phyloP scores from a whole-genome alignment of 1,139 yeast genomes.

The Hyphopichia buzzinii region DNA sequence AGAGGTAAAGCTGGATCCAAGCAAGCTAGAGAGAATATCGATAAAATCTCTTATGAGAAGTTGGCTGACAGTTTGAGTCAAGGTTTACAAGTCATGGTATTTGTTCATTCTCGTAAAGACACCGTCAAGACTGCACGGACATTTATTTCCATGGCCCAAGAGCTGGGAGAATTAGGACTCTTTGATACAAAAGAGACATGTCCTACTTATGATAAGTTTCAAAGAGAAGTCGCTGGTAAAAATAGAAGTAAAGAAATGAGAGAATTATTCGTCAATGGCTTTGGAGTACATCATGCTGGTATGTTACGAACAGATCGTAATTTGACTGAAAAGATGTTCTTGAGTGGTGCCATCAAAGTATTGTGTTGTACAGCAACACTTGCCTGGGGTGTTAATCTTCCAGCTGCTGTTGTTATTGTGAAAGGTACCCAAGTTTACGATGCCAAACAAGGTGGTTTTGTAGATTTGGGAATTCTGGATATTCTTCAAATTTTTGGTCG shows the following conservation, averaged over 20 bases:
- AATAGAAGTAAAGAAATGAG: slow-evolving; percentile 76
- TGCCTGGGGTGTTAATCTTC: slow-evolving; percentile 99
- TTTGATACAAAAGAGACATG: slow-evolving; percentile 61
- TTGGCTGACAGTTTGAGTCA: slow-evolving; percentile 60
- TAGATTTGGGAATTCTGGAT: slow-evolving; percentile 92
- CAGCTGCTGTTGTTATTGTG: slow-evolving; percentile 95
- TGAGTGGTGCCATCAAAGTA: slow-evolving; percentile 82
- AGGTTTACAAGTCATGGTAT: slow-evolving; percentile 93
- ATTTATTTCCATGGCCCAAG: slow-evolving; percentile 67
- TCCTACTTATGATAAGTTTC: slow-evolving; percentile 44
- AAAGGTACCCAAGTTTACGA: slow-evolving; percentile 97
- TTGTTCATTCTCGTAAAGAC: slow-evolving; percentile 93
- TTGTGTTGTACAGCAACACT: slow-evolving; percentile 95
- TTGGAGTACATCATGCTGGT: slow-evolving; percentile 98
- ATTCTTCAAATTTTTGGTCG: slow-evolving; percentile 98
- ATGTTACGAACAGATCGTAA: slow-evolving; percentile 91
- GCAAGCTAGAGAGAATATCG: slow-evolving; percentile 74
- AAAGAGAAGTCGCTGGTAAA: slow-evolving; percentile 63
- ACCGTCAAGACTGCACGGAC: slow-evolving; percentile 80
- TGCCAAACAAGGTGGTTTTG: slow-evolving; percentile 90
- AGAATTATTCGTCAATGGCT: slow-evolving; percentile 78
- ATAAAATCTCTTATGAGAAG: slow-evolving; percentile 74
- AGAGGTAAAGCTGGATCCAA: slow-evolving; percentile 72
- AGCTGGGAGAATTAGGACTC: slow-evolving; percentile 50
- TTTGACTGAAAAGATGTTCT: slow-evolving; percentile 82